These are phyloP conservation scores for Daldinia decipiens DNA, from an alignment of 495 filamentous ascomycete genomes.

Conservation along the genomic window DNA sequence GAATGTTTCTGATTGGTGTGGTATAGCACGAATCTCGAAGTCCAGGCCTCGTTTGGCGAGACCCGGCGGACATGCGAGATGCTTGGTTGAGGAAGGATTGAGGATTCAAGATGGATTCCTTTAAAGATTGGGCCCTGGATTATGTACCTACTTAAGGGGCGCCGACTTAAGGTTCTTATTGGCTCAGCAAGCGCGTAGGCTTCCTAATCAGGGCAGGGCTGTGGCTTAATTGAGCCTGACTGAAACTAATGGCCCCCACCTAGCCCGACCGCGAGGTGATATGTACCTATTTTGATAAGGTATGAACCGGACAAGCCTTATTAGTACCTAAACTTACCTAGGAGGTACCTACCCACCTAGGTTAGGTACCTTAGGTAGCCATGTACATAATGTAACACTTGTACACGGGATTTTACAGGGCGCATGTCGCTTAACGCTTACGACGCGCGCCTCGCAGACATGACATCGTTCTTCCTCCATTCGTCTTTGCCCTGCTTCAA, in stretches of 20 bases:
- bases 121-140: slow-evolving; percentile 26
- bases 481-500: slow-evolving; percentile 11
- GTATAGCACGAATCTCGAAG: slow-evolving; percentile 6
- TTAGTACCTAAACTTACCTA: slow-evolving; percentile 28
- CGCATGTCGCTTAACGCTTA: slow-evolving; percentile 40
- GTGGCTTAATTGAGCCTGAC: slow-evolving; percentile 28
- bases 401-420: slow-evolving; percentile 26
- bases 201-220: slow-evolving; percentile 27
- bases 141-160: no score
- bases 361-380: no score
- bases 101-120: slow-evolving; percentile 38
- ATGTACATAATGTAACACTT: slow-evolving; percentile 22
- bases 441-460: slow-evolving; percentile 17
- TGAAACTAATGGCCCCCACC: slow-evolving; percentile 38
- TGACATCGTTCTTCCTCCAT: slow-evolving; percentile 25
- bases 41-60: slow-evolving; percentile 14
- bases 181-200: slow-evolving; percentile 32
- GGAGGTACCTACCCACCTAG: no score
- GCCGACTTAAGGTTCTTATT: slow-evolving; percentile 44
- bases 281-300: not conserved
- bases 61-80: slow-evolving; percentile 16
- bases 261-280: not conserved
- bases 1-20: not conserved
- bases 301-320: not conserved
- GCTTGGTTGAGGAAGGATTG: slow-evolving; percentile 25